Evolutionary conservation across 345 rosid species (phyloP).

Genomic region (Brassica incana): DNA sequence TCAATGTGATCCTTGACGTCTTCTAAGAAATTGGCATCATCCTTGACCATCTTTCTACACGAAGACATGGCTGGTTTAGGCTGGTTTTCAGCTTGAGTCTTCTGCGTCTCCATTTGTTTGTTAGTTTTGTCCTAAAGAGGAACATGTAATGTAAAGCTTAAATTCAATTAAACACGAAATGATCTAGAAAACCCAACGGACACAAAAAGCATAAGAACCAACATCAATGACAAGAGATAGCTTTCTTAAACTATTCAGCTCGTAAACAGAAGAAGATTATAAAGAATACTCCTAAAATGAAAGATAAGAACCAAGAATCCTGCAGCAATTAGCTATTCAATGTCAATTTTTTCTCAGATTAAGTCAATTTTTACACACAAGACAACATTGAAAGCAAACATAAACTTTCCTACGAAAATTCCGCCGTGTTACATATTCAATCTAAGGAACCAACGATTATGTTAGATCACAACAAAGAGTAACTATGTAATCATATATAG

Average conservation of each 20-base stretch:
- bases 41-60: constrained; percentile 68
- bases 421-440: not conserved
- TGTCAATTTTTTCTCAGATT: not conserved
- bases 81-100: constrained; percentile 37
- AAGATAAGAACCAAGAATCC: not conserved
- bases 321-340: not conserved
- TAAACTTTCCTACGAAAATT: not conserved
- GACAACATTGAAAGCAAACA: not conserved
- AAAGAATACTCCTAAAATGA: not conserved
- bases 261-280: not conserved
- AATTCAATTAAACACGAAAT: not conserved
- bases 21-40: constrained; percentile 69
- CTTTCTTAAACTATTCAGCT: not conserved
- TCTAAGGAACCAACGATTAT: not conserved
- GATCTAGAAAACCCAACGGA: not conserved
- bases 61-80: constrained; percentile 48
- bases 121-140: not conserved
- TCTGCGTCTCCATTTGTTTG: constrained; percentile 45
- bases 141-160: not conserved
- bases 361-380: not conserved
- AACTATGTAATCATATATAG: not conserved
- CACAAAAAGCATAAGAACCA: not conserved
- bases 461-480: constrained; percentile 1
- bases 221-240: not conserved
- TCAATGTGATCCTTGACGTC: constrained; percentile 88